Conservation (phyloP, 2,329 filamentous ascomycete species). For the Pseudopyrenochaeta lycopersici region DNA sequence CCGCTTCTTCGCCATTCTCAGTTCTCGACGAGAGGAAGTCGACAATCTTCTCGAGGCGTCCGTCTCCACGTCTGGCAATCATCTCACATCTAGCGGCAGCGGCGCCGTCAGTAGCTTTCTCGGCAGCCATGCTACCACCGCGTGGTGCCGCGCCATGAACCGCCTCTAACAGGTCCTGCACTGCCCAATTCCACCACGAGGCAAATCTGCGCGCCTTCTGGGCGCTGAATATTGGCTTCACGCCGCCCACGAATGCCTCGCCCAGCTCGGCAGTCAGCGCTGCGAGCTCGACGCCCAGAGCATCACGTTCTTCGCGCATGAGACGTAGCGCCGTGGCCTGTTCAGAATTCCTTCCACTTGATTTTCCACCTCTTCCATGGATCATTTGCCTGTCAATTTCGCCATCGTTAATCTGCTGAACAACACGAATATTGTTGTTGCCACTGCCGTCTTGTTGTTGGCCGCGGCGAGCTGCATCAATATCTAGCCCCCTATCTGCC, state of each 20-base stretch:
- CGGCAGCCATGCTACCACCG: conserved; percentile 99
- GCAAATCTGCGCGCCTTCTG: conserved; percentile 97
- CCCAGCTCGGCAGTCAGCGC: conserved; percentile 96
- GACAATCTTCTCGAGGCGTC: conserved; percentile 91
- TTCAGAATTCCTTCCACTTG: too few species aligned
- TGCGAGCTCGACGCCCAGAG: conserved; percentile 92
- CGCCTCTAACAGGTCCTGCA: conserved; percentile 96
- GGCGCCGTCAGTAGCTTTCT: conserved; percentile 96
- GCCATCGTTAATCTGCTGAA: too few species aligned
- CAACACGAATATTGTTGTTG: too few species aligned
- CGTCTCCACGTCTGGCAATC: conserved; percentile 87
- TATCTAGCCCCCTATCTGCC: too few species aligned
- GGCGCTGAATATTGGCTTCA: conserved; percentile 90
- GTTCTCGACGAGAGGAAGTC: too few species aligned
- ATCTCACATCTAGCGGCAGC: conserved; percentile 96
- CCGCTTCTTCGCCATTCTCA: too few species aligned
- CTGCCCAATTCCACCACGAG: conserved; percentile 99
- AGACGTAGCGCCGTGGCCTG: conserved; percentile 91
- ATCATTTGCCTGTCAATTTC: too few species aligned
- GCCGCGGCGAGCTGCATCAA: too few species aligned
- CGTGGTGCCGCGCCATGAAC: too few species aligned
- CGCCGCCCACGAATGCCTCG: conserved; percentile 93
- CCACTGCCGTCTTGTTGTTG: too few species aligned
- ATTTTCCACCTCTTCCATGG: too few species aligned
- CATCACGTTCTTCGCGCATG: conserved; percentile 84